phyloP scores from a whole-genome alignment of 2,329 filamentous ascomycete species.

The Dothideomycetes sp. region DNA sequence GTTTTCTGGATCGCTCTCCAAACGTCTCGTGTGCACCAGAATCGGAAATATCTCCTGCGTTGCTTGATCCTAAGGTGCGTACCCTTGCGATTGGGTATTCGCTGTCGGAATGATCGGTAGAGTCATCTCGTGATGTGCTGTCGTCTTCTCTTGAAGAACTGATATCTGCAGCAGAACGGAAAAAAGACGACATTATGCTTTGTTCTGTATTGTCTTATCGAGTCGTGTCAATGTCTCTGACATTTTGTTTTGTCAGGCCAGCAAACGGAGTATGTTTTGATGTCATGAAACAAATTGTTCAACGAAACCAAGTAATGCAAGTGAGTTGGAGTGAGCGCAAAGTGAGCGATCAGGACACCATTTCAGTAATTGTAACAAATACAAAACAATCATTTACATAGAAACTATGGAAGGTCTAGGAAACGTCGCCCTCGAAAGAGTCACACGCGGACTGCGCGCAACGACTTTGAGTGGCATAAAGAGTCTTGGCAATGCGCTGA shows the following conservation, averaged over 20 bases:
- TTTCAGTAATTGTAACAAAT: too few relatives aligned
- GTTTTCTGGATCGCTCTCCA: conserved; percentile 5
- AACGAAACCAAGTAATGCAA: too few relatives aligned
- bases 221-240: background rate
- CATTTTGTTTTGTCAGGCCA: conserved; percentile 2
- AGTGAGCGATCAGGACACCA: too few relatives aligned
- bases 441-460: too few relatives aligned
- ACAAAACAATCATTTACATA: too few relatives aligned
- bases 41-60: conserved; percentile 4
- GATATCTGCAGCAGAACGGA: conserved; percentile 15
- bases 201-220: background rate
- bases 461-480: too few relatives aligned
- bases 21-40: conserved; percentile 4
- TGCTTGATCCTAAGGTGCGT: conserved; percentile 8
- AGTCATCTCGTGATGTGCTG: conserved; percentile 10
- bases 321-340: too few relatives aligned
- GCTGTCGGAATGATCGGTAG: conserved; percentile 2
- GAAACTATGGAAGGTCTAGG: too few relatives aligned
- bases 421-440: too few relatives aligned
- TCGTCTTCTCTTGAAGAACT: conserved; percentile 13
- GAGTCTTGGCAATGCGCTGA: too few relatives aligned
- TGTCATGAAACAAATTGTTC: too few relatives aligned
- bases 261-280: too few relatives aligned
- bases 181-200: conserved; percentile 15
- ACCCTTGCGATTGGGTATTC: conserved; percentile 3